These are phyloP conservation scores for Botrytis galanthina DNA, from an alignment of 2,329 filamentous ascomycete species.

Conservation along the genomic window DNA sequence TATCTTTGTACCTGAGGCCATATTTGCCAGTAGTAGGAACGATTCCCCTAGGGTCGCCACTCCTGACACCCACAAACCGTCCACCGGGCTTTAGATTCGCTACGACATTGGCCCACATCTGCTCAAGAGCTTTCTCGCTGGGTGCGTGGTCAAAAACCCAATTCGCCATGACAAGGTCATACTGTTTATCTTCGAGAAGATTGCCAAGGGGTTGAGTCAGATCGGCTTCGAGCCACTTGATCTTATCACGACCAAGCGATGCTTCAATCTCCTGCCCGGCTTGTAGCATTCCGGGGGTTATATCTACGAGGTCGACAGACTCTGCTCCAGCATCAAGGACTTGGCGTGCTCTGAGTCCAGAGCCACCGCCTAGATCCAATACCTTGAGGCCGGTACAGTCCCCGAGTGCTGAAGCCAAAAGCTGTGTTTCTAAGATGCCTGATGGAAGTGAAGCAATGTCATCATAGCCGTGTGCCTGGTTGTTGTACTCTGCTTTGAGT, in stretches of 20 bases:
- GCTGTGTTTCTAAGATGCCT: neutral
- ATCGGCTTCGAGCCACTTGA: neutral
- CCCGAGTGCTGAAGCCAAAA: neutral
- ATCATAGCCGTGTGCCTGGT: neutral
- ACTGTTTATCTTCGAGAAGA: neutral
- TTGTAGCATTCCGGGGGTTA: neutral
- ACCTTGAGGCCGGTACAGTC: neutral
- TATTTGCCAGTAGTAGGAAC: neutral
- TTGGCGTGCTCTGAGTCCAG: neutral
- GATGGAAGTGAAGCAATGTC: neutral
- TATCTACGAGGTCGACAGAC: neutral
- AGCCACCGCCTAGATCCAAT: neutral
- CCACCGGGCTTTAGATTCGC: neutral
- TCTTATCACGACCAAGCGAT: neutral
- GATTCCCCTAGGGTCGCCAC: neutral
- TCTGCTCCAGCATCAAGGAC: neutral
- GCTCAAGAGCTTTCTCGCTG: neutral
- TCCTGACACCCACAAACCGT: neutral
- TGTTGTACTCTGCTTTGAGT: neutral
- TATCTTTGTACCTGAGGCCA: neutral
- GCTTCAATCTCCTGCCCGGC: neutral
- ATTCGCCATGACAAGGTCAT: neutral
- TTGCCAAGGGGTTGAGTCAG: neutral
- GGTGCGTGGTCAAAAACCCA: neutral
- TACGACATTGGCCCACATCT: neutral